Percentiles rank a stretch among this genome's conserved stretches.
phyloP scores from a whole-genome alignment of 345 rosid genomes.

The Arabis hirsuta region DNA sequence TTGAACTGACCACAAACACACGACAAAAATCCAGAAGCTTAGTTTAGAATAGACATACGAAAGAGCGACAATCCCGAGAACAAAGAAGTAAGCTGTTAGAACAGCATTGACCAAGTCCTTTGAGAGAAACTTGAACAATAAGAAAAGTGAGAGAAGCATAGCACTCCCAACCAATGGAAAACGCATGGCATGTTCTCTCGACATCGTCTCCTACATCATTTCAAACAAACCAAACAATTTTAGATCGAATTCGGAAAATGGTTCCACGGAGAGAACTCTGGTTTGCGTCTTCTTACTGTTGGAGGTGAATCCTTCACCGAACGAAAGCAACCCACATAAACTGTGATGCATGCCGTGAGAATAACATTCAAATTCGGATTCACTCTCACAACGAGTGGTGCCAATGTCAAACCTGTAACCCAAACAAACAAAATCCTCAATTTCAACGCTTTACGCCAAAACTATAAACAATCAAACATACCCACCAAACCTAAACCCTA shows the following conservation, averaged over 20 bases:
- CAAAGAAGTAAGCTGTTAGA: constrained; percentile 88
- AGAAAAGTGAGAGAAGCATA: constrained; percentile 88
- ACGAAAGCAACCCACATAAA: constrained; percentile 95
- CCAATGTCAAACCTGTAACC: constrained; percentile 80
- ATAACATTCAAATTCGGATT: constrained; percentile 90
- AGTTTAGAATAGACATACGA: constrained; percentile 61
- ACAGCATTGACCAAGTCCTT: constrained; percentile 98
- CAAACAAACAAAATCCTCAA: constrained; percentile 23
- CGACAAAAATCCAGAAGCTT: background rate
- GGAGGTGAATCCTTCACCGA: constrained; percentile 98
- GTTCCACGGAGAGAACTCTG: background rate
- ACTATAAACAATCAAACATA: constrained; percentile 14
- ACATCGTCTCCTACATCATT: constrained; percentile 89
- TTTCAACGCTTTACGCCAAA: constrained; percentile 5
- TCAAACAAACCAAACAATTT: constrained; percentile 2
- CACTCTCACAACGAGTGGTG: constrained; percentile 89
- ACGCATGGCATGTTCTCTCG: constrained; percentile 98
- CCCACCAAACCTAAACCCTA: constrained; percentile 36
- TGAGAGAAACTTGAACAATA: constrained; percentile 92
- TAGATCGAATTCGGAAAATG: background rate
- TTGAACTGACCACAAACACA: background rate
- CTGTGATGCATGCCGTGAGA: constrained; percentile 89
- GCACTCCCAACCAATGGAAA: constrained; percentile 99
- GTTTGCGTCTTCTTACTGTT: constrained; percentile 50
- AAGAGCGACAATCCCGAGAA: constrained; percentile 92